phyloP scores from a whole-genome alignment of 2,329 filamentous ascomycete species.

The Simplicillium aogashimaense region DNA sequence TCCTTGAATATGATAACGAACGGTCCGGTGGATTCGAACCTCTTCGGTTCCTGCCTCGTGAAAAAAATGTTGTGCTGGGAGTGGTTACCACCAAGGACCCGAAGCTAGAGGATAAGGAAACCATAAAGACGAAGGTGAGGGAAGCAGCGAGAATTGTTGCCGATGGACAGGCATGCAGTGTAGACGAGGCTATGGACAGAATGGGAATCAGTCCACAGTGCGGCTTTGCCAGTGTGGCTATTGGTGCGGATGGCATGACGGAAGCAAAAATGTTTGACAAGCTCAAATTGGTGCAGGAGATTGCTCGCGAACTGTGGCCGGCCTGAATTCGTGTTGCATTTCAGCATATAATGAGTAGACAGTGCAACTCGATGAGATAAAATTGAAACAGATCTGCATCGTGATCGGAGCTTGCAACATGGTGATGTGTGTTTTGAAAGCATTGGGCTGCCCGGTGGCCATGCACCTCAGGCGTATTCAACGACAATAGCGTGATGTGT shows the following conservation, averaged over 20 bases:
- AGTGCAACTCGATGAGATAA: too few species aligned
- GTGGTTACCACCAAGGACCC: constrained; percentile 53
- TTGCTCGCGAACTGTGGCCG: constrained; percentile 57
- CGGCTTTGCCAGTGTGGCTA: constrained; percentile 59
- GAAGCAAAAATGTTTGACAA: constrained; percentile 63
- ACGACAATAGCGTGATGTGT: too few species aligned
- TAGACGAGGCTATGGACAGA: constrained; percentile 54
- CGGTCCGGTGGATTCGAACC: constrained; percentile 54
- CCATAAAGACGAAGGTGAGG: constrained; percentile 42
- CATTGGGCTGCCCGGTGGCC: too few species aligned
- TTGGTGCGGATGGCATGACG: constrained; percentile 54
- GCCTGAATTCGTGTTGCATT: too few species aligned
- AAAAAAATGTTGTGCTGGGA: constrained; percentile 54
- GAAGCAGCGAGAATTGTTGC: constrained; percentile 57
- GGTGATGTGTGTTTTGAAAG: too few species aligned
- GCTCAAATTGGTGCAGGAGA: constrained; percentile 54
- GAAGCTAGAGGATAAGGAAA: constrained; percentile 42
- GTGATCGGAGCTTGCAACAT: too few species aligned
- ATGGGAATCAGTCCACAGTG: constrained; percentile 62
- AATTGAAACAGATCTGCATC: too few species aligned
- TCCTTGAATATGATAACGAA: constrained; percentile 49
- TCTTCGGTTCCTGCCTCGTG: constrained; percentile 43
- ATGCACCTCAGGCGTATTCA: too few species aligned
- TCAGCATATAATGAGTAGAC: too few species aligned
- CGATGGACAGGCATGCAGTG: constrained; percentile 48